Base-by-base conservation (phyloP, 1,284 basidiomycete genomes). In the Psilocybe mexicana region DNA sequence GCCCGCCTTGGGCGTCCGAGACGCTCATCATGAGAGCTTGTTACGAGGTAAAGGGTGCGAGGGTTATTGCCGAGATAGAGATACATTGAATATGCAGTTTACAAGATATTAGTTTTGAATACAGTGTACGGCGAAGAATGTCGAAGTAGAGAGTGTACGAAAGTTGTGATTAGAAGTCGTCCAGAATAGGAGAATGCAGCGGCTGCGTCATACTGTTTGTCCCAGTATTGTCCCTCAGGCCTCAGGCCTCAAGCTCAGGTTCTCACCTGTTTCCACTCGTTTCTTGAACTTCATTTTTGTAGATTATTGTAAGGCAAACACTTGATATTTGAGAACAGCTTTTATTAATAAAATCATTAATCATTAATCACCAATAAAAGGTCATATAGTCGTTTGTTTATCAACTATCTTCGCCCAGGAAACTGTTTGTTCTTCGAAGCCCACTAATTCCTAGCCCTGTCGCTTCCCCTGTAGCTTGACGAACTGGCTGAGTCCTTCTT, bases 31-130 rank as follows among this genome's bases (percentile, higher is more conserved):
- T 85, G 83, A 43, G 82, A 74, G 66, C 82, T 83, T 33, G 88
- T 90, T 55, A 87, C 80, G n/a, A 93, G 81, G 67, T 87, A 88
- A 40, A 93, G 73, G 1, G 84, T 78, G 28, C 90, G 80, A 38
- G 88, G 89, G 53, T 72, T 80, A 60, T 82, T 84, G 63, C 76
- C 78, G 47, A 92, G 79, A 69, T 90, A 87, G 40, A 93, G 78
- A 73, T 90, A 81, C 90, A 93, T 85, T 42, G 30, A 25, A 43
- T 50, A 40, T 51, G 49, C 35, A 40, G 53, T 46, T 24, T 54
- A 59, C 35, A 46, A 55, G 45, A 45, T 35, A 50, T 51, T 35
- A 45, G 23, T 38, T 18, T 14, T n/a, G 38, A 40, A n/a, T 11
- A 40, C 30, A 33, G 30, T 40, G 12, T 11, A 7, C 5, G 14